These are phyloP conservation scores for Aureoboletus auriporus DNA, from an alignment of 768 basidiomycete species.

Conservation along the genomic window DNA sequence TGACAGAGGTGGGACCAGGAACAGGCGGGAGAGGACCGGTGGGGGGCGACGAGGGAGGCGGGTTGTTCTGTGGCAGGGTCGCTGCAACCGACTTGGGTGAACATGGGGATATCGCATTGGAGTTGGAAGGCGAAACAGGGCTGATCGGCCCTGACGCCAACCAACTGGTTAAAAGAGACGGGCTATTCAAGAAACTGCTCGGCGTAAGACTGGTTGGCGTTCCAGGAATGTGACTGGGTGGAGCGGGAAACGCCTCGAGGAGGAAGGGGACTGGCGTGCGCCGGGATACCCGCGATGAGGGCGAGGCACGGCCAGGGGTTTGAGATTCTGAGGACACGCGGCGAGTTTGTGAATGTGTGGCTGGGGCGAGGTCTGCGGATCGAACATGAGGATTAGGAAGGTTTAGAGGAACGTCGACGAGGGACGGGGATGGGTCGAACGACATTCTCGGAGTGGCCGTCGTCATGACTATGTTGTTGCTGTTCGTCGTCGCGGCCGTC, in stretches of 20 bases:
- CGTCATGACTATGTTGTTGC: constrained; percentile 12
- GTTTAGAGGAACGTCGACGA: constrained; percentile 9
- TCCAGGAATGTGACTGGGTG: constrained; percentile 32
- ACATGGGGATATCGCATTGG: constrained; percentile 9
- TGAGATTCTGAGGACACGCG: constrained; percentile 28
- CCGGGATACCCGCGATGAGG: constrained; percentile 24
- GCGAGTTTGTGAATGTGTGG: constrained; percentile 3
- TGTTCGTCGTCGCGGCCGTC: constrained; percentile 15
- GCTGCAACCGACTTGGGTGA: constrained; percentile 12
- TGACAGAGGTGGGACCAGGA: constrained; percentile 59
- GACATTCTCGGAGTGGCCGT: constrained; percentile 16
- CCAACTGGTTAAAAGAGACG: constrained; percentile 11
- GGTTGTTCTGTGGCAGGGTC: constrained; percentile 31
- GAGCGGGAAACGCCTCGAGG: constrained; percentile 36
- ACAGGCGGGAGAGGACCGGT: constrained; percentile 59
- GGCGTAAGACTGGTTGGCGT: constrained; percentile 13
- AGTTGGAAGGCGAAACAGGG: neutral
- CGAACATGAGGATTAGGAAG: constrained; percentile 14
- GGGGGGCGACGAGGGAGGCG: constrained; percentile 58
- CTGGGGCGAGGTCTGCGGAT: constrained; percentile 10
- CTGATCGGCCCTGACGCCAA: constrained; percentile 4
- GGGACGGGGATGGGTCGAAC: constrained; percentile 8
- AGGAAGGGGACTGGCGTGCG: constrained; percentile 32
- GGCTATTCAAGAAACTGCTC: constrained; percentile 4
- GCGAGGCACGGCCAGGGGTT: constrained; percentile 21